Conservation (phyloP, 345 rosid species). For the Lenwebbia sp. region DNA sequence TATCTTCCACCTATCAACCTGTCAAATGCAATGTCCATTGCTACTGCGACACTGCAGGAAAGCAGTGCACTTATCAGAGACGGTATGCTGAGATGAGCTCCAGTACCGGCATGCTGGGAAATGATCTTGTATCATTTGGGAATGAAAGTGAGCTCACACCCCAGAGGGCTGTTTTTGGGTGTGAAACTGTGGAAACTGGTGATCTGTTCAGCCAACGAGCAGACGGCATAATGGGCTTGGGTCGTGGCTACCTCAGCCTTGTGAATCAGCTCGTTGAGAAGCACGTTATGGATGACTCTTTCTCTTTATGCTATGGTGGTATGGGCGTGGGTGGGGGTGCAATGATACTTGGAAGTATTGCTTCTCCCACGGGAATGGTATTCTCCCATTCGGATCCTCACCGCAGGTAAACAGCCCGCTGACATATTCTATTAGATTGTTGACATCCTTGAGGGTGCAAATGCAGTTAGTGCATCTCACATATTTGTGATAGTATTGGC, state of each 20-base stretch:
- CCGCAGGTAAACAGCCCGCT: conserved; percentile 47
- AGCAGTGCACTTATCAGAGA: conserved; percentile 68
- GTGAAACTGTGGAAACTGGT: conserved; percentile 80
- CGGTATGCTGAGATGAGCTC: conserved; percentile 85
- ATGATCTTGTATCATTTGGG: conserved; percentile 77
- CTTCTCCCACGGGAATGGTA: conserved; percentile 57
- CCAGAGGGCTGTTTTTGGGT: conserved; percentile 81
- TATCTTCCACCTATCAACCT: conserved; percentile 62
- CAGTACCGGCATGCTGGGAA: conserved; percentile 78
- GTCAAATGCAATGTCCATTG: conserved; percentile 73
- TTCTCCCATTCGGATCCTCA: conserved; percentile 56
- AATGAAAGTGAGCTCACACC: conserved; percentile 65
- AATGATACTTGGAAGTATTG: conserved; percentile 77
- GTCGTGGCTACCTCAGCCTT: conserved; percentile 76
- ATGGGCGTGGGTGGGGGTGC: conserved; percentile 93
- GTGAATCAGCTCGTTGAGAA: conserved; percentile 84
- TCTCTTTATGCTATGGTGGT: conserved; percentile 91
- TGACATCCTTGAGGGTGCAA: background rate
- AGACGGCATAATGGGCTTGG: conserved; percentile 95
- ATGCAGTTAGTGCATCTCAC: conserved; percentile 39
- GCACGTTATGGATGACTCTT: conserved; percentile 66
- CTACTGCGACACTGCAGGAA: conserved; percentile 43
- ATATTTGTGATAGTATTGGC: conserved; percentile 88
- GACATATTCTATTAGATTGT: background rate
- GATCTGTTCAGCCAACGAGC: conserved; percentile 84